phyloP scores from a whole-genome alignment of 129 eudicot genomes.

The Deinandra increscens region DNA sequence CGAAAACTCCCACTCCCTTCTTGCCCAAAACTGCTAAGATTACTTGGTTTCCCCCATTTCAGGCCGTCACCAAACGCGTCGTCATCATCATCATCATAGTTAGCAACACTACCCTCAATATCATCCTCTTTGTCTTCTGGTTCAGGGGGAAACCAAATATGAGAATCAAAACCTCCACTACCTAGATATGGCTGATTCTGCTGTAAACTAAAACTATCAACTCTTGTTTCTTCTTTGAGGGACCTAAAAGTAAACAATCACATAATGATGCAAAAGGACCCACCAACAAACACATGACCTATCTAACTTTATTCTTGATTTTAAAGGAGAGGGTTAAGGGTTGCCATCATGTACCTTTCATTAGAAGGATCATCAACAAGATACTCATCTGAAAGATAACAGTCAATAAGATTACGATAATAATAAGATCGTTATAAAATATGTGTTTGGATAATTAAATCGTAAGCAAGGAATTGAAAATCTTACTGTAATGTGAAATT shows the following conservation, averaged over 20 bases:
- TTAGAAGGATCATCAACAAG: conserved; percentile 47
- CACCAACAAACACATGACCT: conserved; percentile 10
- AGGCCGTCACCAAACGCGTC: conserved; percentile 55
- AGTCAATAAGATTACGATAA: neutral
- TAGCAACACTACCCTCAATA: conserved; percentile 53
- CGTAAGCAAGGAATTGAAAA: neutral
- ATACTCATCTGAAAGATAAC: conserved; percentile 58
- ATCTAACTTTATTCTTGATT: conserved; percentile 11
- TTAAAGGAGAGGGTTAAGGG: conserved; percentile 16
- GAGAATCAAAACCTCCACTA: conserved; percentile 44
- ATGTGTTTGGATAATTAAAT: neutral
- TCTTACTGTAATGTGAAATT: conserved; percentile 52
- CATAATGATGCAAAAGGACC: neutral
- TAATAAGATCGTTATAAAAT: neutral
- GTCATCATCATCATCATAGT: conserved; percentile 63
- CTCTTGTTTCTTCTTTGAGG: conserved; percentile 38
- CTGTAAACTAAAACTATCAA: conserved; percentile 23
- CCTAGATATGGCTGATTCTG: conserved; percentile 21
- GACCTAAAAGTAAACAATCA: conserved; percentile 28
- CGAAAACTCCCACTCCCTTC: conserved; percentile 48
- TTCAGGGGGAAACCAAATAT: conserved; percentile 85
- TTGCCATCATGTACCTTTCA: conserved; percentile 44
- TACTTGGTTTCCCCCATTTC: conserved; percentile 66
- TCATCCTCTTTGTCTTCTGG: conserved; percentile 66
- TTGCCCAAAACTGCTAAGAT: conserved; percentile 58